Conservation (phyloP, 768 basidiomycete species). For the Serendipita sp. region DNA sequence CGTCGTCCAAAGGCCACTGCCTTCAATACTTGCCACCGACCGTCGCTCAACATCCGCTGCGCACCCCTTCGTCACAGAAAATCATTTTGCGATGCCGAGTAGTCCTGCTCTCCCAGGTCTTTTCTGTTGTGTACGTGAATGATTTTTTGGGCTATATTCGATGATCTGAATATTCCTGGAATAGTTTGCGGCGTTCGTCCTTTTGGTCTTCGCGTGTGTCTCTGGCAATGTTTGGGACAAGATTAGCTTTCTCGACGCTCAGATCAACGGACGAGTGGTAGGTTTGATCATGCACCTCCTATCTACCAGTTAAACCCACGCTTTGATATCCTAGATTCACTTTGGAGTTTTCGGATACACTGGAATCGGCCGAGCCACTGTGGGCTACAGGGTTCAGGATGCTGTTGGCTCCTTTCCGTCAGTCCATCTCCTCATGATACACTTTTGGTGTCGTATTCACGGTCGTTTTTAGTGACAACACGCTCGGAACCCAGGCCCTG, state of each 20-base stretch:
- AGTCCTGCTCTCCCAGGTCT: constrained; percentile 50
- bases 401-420: constrained; percentile 26
- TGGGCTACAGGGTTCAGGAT: constrained; percentile 44
- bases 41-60: background rate
- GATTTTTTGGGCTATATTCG: too few relatives aligned
- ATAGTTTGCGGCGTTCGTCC: constrained; percentile 44
- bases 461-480: constrained; percentile 22
- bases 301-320: too few relatives aligned
- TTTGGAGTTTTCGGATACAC: constrained; percentile 74
- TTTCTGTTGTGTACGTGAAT: constrained; percentile 31
- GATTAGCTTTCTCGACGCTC: constrained; percentile 50
- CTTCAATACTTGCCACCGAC: background rate
- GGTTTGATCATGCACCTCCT: background rate
- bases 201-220: constrained; percentile 48
- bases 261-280: constrained; percentile 18
- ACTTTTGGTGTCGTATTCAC: constrained; percentile 4
- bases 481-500: constrained; percentile 36
- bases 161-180: too few relatives aligned
- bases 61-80: background rate
- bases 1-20: too few relatives aligned
- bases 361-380: constrained; percentile 28
- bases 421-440: constrained; percentile 14
- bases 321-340: constrained; percentile 17
- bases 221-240: constrained; percentile 32
- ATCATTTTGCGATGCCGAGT: constrained; percentile 23